These are phyloP conservation scores for Candida dendrica DNA, from an alignment of 805 yeast species.

Conservation along the genomic window DNA sequence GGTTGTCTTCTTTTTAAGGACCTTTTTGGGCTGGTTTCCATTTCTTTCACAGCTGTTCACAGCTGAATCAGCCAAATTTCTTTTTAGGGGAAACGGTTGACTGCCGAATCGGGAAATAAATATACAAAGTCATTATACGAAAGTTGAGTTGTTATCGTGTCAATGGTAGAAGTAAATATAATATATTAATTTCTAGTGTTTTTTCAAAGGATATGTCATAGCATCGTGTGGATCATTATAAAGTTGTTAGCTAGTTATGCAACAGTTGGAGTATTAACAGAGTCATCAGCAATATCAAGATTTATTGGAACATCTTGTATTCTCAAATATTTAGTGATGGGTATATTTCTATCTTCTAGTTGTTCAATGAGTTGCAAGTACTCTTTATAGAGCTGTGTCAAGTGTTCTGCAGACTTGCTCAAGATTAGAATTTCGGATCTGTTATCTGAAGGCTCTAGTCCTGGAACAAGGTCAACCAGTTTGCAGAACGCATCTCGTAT, in stretches of 20 bases:
- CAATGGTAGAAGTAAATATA: too few relatives aligned
- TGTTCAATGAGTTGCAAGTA: slow-evolving; percentile 36
- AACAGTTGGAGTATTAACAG: not conserved
- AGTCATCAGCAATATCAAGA: not conserved
- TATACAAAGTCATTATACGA: not conserved
- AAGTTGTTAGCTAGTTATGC: not conserved
- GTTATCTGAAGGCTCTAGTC: slow-evolving; percentile 56
- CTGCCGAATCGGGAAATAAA: not conserved
- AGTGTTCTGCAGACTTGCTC: slow-evolving; percentile 52
- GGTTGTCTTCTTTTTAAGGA: too few relatives aligned
- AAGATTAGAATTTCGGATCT: slow-evolving; percentile 76
- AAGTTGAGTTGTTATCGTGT: too few relatives aligned
- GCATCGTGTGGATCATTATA: not conserved
- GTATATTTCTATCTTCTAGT: slow-evolving; percentile 29
- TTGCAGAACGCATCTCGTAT: slow-evolving; percentile 77
- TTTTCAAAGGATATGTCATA: too few relatives aligned
- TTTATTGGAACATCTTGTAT: not conserved
- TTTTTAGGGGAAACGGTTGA: not conserved
- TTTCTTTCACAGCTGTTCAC: not conserved
- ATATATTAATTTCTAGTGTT: too few relatives aligned
- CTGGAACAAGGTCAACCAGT: slow-evolving; percentile 71
- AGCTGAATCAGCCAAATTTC: not conserved
- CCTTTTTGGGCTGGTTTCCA: not conserved
- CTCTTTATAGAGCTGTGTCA: slow-evolving; percentile 42
- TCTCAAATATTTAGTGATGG: not conserved